phyloP scores from a whole-genome alignment of 768 basidiomycete genomes.

The Sporobolomyces phaffii region DNA sequence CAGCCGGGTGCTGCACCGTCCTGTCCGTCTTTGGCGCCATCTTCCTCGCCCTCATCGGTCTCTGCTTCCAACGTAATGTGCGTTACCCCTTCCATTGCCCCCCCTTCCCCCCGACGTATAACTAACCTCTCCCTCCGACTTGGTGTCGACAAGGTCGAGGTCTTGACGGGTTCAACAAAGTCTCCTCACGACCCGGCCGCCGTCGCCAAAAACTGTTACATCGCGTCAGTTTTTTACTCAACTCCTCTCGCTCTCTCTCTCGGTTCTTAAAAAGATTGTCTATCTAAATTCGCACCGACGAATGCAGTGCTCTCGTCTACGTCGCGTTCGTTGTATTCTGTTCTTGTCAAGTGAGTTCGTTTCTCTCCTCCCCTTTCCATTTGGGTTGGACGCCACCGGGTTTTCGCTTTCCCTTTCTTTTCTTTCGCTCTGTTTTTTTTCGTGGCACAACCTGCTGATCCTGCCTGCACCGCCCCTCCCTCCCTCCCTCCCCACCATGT shows the following conservation, averaged over 20 bases:
- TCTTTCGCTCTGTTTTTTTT: not conserved
- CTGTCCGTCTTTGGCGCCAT: constrained; percentile 27
- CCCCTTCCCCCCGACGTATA: too few relatives aligned
- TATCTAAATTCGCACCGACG: too few relatives aligned
- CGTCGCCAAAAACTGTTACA: constrained; percentile 36
- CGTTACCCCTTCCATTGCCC: not conserved
- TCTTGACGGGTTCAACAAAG: constrained; percentile 28
- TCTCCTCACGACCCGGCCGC: constrained; percentile 18
- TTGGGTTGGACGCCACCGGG: too few relatives aligned
- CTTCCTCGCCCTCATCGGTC: constrained; percentile 24
- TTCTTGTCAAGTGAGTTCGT: constrained; percentile 22
- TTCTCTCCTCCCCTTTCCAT: not conserved
- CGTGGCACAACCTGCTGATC: too few relatives aligned
- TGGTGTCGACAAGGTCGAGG: constrained; percentile 26
- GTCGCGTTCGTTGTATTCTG: constrained; percentile 35
- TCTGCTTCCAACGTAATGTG: constrained; percentile 27
- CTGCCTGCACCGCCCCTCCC: too few relatives aligned
- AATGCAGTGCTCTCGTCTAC: constrained; percentile 26
- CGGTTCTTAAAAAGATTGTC: not conserved
- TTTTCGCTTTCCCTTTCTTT: not conserved
- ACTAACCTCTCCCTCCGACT: too few relatives aligned
- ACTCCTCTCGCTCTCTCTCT: not conserved
- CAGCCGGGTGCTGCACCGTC: constrained; percentile 36
- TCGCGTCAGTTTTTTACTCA: constrained; percentile 9
- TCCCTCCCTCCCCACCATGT: too few relatives aligned